Percentiles rank a stretch among this genome's conserved stretches.
Evolutionary conservation across 768 basidiomycete genomes (phyloP).

Genomic region (Boletus sp.): DNA sequence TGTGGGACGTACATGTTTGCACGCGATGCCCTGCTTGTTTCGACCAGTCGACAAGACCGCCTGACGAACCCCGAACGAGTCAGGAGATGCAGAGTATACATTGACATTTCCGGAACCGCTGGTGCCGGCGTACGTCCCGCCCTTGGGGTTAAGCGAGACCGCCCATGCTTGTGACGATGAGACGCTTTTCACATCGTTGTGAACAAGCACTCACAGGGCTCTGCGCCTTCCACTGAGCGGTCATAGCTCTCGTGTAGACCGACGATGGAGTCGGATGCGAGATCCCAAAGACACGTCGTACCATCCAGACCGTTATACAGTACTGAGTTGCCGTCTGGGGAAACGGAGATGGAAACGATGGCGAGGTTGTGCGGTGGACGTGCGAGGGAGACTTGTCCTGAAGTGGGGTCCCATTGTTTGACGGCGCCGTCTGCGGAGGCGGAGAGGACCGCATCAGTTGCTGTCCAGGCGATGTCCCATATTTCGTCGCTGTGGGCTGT

Average conservation of each 20-base stretch:
- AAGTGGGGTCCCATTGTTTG: constrained; percentile 66
- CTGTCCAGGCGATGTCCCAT: constrained; percentile 76
- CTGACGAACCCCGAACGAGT: constrained; percentile 65
- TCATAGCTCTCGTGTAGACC: constrained; percentile 74
- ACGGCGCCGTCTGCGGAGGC: constrained; percentile 76
- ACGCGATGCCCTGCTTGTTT: constrained; percentile 74
- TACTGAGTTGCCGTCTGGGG: constrained; percentile 59
- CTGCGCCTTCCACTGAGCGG: constrained; percentile 51
- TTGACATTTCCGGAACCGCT: constrained; percentile 68
- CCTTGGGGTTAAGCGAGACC: constrained; percentile 74
- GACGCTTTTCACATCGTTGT: background rate
- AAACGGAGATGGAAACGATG: constrained; percentile 74
- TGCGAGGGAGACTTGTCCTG: constrained; percentile 59
- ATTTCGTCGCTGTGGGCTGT: constrained; percentile 77
- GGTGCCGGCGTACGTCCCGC: constrained; percentile 70
- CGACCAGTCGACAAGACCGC: constrained; percentile 61
- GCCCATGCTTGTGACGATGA: constrained; percentile 61
- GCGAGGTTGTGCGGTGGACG: constrained; percentile 80
- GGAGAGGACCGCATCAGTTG: constrained; percentile 60
- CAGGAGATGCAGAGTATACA: constrained; percentile 64
- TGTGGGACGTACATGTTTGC: constrained; percentile 54
- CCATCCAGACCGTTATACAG: constrained; percentile 86
- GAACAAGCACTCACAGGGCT: constrained; percentile 58
- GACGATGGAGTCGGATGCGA: constrained; percentile 55
- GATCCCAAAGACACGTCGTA: constrained; percentile 70